phyloP scores from a whole-genome alignment of 2,329 filamentous ascomycete species.

The Neurospora crassa region DNA sequence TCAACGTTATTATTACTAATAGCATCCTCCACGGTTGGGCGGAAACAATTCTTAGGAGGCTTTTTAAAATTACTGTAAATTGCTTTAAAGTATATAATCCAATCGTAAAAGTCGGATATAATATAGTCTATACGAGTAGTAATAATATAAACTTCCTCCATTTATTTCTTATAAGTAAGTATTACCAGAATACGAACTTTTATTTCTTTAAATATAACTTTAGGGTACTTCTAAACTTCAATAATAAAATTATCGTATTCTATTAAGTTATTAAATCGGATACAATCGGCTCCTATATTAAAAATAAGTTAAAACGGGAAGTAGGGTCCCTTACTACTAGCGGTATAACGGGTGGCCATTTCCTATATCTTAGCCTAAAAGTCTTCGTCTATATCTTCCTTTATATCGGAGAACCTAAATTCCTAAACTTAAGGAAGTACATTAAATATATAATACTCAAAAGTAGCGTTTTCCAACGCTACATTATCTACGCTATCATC shows the following conservation, averaged over 20 bases:
- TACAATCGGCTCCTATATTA: neutral
- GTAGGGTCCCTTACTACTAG: neutral
- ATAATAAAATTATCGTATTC: neutral
- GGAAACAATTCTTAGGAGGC: too few relatives aligned
- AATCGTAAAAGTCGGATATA: neutral
- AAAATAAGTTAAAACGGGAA: neutral
- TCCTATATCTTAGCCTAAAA: neutral
- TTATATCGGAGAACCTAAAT: neutral
- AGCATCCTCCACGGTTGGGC: too few relatives aligned
- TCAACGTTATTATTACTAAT: too few relatives aligned
- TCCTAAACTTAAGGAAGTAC: neutral
- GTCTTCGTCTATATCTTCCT: neutral
- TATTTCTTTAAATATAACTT: neutral
- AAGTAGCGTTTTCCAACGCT: neutral
- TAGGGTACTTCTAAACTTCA: neutral
- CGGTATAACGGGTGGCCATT: neutral
- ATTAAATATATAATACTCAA: neutral
- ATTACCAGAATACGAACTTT: neutral
- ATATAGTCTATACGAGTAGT: neutral
- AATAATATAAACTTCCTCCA: neutral
- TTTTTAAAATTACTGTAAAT: too few relatives aligned
- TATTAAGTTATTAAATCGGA: neutral
- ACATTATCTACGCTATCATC: neutral
- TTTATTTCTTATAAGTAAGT: neutral
- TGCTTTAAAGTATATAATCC: neutral